Evolutionary conservation across 768 basidiomycete genomes (phyloP).

Genomic region (Trametes cubensis): DNA sequence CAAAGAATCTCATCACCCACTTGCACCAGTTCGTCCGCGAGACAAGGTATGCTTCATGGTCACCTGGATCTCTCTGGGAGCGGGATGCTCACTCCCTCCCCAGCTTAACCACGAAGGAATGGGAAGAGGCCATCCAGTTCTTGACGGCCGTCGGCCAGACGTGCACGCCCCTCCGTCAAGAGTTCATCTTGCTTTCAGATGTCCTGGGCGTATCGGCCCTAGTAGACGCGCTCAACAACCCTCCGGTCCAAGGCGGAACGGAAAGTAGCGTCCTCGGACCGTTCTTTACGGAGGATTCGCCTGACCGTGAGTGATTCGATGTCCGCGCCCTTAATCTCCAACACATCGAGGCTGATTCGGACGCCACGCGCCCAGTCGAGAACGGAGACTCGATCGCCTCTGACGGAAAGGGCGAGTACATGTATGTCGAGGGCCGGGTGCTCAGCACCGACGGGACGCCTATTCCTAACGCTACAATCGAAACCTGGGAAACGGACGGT

Average conservation of each 20-base stretch:
- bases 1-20: slow-evolving; percentile 60
- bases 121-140: slow-evolving; percentile 81
- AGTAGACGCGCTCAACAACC: slow-evolving; percentile 75
- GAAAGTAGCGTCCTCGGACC: slow-evolving; percentile 81
- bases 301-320: slow-evolving; percentile 52
- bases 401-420: slow-evolving; percentile 83
- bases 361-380: slow-evolving; percentile 46
- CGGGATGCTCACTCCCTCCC: neutral
- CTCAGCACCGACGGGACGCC: slow-evolving; percentile 61
- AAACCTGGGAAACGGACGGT: slow-evolving; percentile 84
- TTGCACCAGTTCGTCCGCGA: slow-evolving; percentile 76
- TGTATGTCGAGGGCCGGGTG: slow-evolving; percentile 78
- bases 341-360: slow-evolving; percentile 9
- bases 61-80: neutral
- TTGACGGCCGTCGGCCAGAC: slow-evolving; percentile 74
- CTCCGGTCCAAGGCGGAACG: slow-evolving; percentile 61
- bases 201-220: slow-evolving; percentile 76
- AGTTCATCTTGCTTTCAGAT: slow-evolving; percentile 88
- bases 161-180: slow-evolving; percentile 63
- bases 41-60: slow-evolving; percentile 48
- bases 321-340: slow-evolving; percentile 7
- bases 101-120: slow-evolving; percentile 80
- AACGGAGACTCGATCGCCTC: slow-evolving; percentile 80
- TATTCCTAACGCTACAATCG: slow-evolving; percentile 65
- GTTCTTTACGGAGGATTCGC: slow-evolving; percentile 79